phyloP scores from a whole-genome alignment of 2,329 filamentous ascomycete species.

The Fusarium euwallaceae region DNA sequence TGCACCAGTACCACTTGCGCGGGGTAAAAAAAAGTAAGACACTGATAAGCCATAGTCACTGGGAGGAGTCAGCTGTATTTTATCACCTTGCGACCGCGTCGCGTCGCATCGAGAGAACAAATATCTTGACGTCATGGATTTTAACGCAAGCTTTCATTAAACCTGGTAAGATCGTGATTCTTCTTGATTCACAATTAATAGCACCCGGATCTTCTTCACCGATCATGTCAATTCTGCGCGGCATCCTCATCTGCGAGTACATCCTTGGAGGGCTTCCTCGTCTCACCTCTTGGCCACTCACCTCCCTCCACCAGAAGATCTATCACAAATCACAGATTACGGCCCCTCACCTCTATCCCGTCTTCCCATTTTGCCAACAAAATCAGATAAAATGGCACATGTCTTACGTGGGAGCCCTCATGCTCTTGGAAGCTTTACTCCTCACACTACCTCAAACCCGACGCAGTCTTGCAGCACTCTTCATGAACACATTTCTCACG shows the following conservation, averaged over 20 bases:
- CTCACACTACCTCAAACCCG: background rate
- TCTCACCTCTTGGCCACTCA: background rate
- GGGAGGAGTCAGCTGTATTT: background rate
- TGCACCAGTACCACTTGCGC: background rate
- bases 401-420: background rate
- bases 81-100: background rate
- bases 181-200: background rate
- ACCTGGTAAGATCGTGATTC: background rate
- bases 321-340: background rate
- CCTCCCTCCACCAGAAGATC: background rate
- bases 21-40: background rate
- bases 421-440: background rate
- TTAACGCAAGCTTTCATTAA: background rate
- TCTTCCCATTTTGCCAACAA: background rate
- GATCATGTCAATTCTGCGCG: background rate
- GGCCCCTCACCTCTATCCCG: background rate
- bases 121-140: background rate
- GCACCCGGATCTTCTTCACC: fast-evolving
- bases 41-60: background rate
- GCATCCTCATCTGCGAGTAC: background rate
- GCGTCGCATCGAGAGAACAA: background rate
- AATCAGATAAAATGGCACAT: background rate
- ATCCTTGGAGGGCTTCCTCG: background rate
- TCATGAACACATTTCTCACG: background rate
- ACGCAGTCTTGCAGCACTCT: background rate